Evolutionary conservation across 2,329 filamentous ascomycete species (phyloP).

Genomic region (Penicillium palitans): DNA sequence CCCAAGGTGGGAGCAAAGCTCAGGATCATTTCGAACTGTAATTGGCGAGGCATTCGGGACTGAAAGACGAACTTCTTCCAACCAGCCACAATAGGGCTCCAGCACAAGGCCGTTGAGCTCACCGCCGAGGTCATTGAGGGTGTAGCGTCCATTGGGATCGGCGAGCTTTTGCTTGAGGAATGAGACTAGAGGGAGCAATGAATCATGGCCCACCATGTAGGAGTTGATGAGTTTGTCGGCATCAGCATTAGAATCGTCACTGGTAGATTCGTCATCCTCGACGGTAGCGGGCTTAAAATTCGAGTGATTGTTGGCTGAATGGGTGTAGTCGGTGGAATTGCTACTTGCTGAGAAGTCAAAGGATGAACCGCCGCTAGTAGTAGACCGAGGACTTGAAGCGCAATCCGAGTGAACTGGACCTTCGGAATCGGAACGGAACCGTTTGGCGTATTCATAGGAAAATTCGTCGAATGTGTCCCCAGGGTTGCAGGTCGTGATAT

Average conservation of each 20-base stretch:
- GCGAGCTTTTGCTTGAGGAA: conserved; percentile 30
- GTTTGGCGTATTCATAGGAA: background rate
- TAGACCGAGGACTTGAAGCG: background rate
- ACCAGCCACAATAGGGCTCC: conserved; percentile 30
- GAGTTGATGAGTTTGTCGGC: background rate
- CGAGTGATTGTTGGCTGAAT: too few relatives aligned
- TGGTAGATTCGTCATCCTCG: background rate
- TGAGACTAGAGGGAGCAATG: conserved; percentile 23
- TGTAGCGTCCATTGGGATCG: conserved; percentile 25
- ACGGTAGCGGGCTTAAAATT: background rate
- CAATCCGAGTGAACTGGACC: background rate
- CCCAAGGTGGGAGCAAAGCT: conserved; percentile 29
- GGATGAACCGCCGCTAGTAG: background rate
- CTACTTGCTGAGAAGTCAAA: background rate
- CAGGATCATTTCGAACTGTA: background rate
- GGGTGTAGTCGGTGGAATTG: background rate
- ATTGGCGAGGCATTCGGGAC: conserved; percentile 17
- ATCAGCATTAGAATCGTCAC: background rate
- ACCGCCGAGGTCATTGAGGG: conserved; percentile 22
- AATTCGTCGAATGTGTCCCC: background rate
- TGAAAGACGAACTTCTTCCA: conserved; percentile 23
- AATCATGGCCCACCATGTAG: background rate
- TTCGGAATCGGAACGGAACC: background rate
- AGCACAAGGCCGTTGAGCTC: conserved; percentile 33
- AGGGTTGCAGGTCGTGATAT: background rate